These are phyloP conservation scores for Tricholomella constricta DNA, from an alignment of 768 basidiomycete species.

Conservation along the genomic window DNA sequence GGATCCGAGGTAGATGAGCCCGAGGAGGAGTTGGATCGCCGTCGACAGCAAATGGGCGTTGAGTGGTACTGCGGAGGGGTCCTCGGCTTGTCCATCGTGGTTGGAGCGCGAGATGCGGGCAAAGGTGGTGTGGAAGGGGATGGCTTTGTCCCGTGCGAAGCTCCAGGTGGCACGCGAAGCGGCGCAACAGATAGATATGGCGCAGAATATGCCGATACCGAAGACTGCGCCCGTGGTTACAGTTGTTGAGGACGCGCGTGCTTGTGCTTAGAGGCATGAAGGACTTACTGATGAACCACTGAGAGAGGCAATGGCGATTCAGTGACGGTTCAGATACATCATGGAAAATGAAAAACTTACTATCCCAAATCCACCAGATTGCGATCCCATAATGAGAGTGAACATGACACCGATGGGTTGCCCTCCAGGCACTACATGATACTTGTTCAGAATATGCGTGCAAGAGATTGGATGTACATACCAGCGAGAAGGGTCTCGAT, in stretches of 20 bases:
- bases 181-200: slow-evolving; percentile 66
- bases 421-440: slow-evolving; percentile 49
- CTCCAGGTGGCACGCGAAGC: slow-evolving; percentile 73
- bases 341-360: slow-evolving; percentile 28
- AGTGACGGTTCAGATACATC: background rate
- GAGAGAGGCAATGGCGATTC: background rate
- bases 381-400: slow-evolving; percentile 60
- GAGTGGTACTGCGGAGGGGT: slow-evolving; percentile 25
- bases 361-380: slow-evolving; percentile 63
- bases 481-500: slow-evolving; percentile 52
- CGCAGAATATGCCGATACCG: slow-evolving; percentile 59
- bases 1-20: slow-evolving; percentile 17
- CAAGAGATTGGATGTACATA: slow-evolving; percentile 21
- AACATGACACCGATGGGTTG: slow-evolving; percentile 69
- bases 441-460: background rate
- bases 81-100: slow-evolving; percentile 24
- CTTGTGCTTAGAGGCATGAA: background rate
- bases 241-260: background rate
- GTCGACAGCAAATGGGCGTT: slow-evolving; percentile 53
- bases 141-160: slow-evolving; percentile 67
- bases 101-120: slow-evolving; percentile 39
- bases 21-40: slow-evolving; percentile 39
- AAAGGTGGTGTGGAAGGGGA: slow-evolving; percentile 55
- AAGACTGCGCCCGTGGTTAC: slow-evolving; percentile 42
- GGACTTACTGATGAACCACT: slow-evolving; percentile 46